Evolutionary conservation across 163 green algal species (phyloP), one percentile per base, ranked within the genome.

Genomic region (Volvox carteri): DNA sequence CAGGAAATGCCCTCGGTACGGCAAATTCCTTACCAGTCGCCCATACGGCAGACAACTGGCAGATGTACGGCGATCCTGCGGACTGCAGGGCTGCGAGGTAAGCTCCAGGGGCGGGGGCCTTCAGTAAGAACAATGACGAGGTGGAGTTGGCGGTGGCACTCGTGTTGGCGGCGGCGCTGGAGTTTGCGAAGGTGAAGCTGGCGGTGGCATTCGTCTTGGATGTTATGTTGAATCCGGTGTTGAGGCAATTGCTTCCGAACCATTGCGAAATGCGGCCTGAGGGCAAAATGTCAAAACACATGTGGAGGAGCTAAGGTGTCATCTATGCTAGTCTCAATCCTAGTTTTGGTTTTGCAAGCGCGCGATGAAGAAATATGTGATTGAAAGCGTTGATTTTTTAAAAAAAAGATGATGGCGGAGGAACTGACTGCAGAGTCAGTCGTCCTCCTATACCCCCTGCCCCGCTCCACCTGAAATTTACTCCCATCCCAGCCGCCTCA

Each of bases 61-160:
- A 52, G 30, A 79, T 42, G 80, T 78, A 87, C 30, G 80, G 65
- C 19, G 12, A 39, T 7, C 23, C 33, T 1, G 50, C 1, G 19
- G 58, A 78, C 33, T 72, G 80, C 48, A 87, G 19, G 1, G 37
- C 80, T 3, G 80, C 80, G 44, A 87, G 80, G 67, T 87, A 87
- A 37, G 80, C 80, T 58, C 80, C 80, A 39, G 80, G 80, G 19
- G 65, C 80, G 33, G 80, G 80, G 18, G 80, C 65, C 19, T 44
- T 37, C 65, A 86, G 79, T 0, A 1, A 0, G 46, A 79, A 72
- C 46, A n/a, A 54, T 33, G 30, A 46, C 14, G 30, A 58, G 3
- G 60, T 39, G 60, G 60, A 35, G 18, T 14, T 68, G 58, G 58
- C 9, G 58, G 18, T 33, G 58, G 58, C 25, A 30, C 14, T 58